Percentiles rank a stretch among this genome's conserved stretches.
Evolutionary conservation across 257 asterid species (phyloP).

Genomic region (Solanum infundibuliforme): DNA sequence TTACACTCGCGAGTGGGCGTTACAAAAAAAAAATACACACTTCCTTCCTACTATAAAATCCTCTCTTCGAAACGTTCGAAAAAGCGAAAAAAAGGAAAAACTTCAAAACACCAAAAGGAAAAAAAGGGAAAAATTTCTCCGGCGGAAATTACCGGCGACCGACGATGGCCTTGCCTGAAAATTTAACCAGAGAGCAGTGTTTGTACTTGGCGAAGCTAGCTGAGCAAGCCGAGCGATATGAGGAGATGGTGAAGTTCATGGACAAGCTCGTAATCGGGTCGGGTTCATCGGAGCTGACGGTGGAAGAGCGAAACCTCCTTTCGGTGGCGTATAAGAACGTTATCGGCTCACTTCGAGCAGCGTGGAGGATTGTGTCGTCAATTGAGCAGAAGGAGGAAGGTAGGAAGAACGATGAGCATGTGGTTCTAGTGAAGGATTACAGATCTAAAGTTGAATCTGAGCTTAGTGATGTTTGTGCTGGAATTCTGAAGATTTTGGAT

Average conservation of each 20-base stretch:
- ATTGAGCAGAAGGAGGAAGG: conserved; percentile 70
- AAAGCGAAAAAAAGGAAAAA: not conserved
- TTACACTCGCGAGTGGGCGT: not conserved
- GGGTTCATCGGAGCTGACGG: conserved; percentile 36
- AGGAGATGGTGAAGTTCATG: conserved; percentile 73
- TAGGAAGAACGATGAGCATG: conserved; percentile 67
- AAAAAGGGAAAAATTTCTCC: not conserved
- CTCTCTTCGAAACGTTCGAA: not conserved
- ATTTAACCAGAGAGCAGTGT: conserved; percentile 47
- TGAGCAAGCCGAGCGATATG: conserved; percentile 67
- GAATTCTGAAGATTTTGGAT: conserved; percentile 36
- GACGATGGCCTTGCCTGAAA: conserved; percentile 17
- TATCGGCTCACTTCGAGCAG: conserved; percentile 71
- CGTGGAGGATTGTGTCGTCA: conserved; percentile 60
- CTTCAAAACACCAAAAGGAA: no score
- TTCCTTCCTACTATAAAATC: not conserved
- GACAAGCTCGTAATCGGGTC: conserved; percentile 42
- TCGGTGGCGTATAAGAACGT: conserved; percentile 71
- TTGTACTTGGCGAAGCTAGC: conserved; percentile 64
- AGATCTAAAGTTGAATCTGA: conserved; percentile 63
- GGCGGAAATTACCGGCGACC: conserved; percentile 13
- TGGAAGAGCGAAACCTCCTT: conserved; percentile 69
- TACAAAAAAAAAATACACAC: not conserved
- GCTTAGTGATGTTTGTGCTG: conserved; percentile 45
- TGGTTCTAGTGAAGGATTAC: conserved; percentile 46